Base-by-base conservation (phyloP, 192 early-diverging fungal species). In the Chytriomyces sp. region DNA sequence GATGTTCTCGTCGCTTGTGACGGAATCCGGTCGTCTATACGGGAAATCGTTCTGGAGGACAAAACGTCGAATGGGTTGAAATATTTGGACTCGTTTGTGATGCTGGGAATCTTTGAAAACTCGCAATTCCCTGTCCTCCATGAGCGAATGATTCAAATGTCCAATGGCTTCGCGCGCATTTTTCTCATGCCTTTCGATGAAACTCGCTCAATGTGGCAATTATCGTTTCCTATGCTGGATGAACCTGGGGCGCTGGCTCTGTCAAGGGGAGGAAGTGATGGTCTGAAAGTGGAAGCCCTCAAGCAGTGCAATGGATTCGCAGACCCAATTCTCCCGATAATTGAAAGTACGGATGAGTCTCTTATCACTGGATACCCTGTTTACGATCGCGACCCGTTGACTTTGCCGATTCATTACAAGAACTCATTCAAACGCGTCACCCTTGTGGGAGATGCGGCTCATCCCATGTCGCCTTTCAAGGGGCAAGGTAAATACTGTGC, bases 71-170 rank as follows among this genome's bases (percentile, higher is more conserved):
- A 35, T 46, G 18, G 16, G 4, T 67, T 77, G 26, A n/a, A 49
- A 9, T 77, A 61, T 47, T 35, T 77, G 0, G 28, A 70, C 47
- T 46, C 68, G 16, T 77, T 77, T 46, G 76, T 77, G 8, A 77
- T 77, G 76, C 76, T 77, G 8, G 76, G 76, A 46, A 77, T 77
- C 45, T 35, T 77, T 28, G 43, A 59, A 24, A 45, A 48, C 24
- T 3, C 9, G 23, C 18, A 8, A 26, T 70, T 45, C 47, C 45
- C 57, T 7, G 18, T 70, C 11, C 44, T 77, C 18, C 76, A 63
- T 63, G 67, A 77, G 3, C 76, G 76, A 16, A 70, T 77, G 67
- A 53, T 77, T 46, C 76, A 77, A 62, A 77, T 77, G 66, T 77
- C 76, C 6, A 60, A 77, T 62, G 67, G 67, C 35, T 35, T 23